Percentiles rank a stretch among this genome's conserved stretches.
Conservation (phyloP, 2,329 filamentous ascomycete species). For the Blumeria graminis region DNA sequence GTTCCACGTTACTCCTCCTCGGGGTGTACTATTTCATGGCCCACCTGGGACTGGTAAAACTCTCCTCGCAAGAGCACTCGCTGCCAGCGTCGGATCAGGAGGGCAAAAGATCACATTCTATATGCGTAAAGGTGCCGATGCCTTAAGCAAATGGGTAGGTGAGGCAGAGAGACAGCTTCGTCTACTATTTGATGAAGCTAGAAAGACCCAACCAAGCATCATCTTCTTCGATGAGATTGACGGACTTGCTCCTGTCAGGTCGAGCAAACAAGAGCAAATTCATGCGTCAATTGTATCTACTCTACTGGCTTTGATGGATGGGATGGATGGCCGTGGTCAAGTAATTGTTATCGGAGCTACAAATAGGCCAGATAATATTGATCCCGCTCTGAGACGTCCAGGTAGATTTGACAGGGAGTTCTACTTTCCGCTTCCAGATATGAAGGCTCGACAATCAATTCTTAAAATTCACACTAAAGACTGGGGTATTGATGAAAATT, state of each 20-base stretch:
- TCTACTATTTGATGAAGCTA: conserved; percentile 81
- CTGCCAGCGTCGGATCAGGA: conserved; percentile 69
- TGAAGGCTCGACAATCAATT: conserved; percentile 59
- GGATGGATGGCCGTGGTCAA: conserved; percentile 93
- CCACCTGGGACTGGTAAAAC: conserved; percentile 92
- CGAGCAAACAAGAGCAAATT: conserved; percentile 96
- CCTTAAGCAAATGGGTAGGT: conserved; percentile 94
- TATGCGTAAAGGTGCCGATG: conserved; percentile 97
- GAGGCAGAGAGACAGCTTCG: conserved; percentile 91
- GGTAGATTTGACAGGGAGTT: conserved; percentile 95
- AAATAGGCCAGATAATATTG: conserved; percentile 87
- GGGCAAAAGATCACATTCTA: conserved; percentile 95
- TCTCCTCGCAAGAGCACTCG: conserved; percentile 74
- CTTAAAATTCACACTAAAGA: conserved; percentile 87
- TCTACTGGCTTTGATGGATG: conserved; percentile 82
- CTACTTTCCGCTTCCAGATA: conserved; percentile 81
- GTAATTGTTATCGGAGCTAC: conserved; percentile 98
- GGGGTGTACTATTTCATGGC: conserved; percentile 89
- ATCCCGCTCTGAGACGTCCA: conserved; percentile 79
- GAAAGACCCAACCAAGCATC: conserved; percentile 90
- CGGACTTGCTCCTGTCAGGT: conserved; percentile 80
- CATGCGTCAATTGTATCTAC: conserved; percentile 95
- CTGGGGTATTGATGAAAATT: conserved; percentile 59
- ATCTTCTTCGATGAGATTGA: conserved; percentile 99
- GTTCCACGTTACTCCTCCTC: conserved; percentile 80